phyloP scores from a whole-genome alignment of 1,284 basidiomycete genomes.

The Cutaneotrichosporon sp. region DNA sequence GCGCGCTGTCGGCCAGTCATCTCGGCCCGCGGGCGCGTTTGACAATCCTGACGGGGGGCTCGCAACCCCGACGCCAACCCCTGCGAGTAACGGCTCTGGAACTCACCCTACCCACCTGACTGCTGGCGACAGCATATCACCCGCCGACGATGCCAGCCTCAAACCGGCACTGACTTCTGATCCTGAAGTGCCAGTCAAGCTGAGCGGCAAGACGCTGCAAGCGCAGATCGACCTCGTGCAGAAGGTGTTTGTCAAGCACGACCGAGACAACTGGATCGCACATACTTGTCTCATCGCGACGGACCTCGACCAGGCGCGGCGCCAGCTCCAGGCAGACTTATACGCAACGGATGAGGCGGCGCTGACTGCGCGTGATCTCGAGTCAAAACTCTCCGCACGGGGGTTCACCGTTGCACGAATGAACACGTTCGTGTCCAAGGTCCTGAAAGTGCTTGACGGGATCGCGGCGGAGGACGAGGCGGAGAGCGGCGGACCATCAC shows the following conservation, averaged over 20 bases:
- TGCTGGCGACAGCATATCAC: slow-evolving; percentile 29
- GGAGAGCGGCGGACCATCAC: background rate
- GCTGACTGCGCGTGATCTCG: slow-evolving; percentile 31
- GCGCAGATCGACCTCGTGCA: slow-evolving; percentile 32
- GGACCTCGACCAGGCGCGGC: slow-evolving; percentile 38
- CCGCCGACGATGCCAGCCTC: too few species aligned
- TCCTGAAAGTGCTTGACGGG: slow-evolving; percentile 43
- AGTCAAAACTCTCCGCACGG: slow-evolving; percentile 22
- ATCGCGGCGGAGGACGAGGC: slow-evolving; percentile 41
- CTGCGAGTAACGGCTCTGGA: background rate
- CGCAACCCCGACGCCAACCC: background rate
- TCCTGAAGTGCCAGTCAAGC: slow-evolving; percentile 17
- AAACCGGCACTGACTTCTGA: slow-evolving; percentile 1
- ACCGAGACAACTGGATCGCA: slow-evolving; percentile 41
- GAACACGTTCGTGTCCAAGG: slow-evolving; percentile 41
- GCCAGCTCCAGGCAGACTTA: slow-evolving; percentile 36
- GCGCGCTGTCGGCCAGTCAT: background rate
- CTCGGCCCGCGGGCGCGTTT: background rate
- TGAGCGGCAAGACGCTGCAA: slow-evolving; percentile 32
- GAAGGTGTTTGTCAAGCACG: slow-evolving; percentile 35
- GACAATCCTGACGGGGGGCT: slow-evolving; percentile 4
- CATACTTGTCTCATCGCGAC: slow-evolving; percentile 44
- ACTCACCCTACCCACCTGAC: slow-evolving; percentile 25
- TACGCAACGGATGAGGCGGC: slow-evolving; percentile 40
- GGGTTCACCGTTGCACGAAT: slow-evolving; percentile 32